A percentile compares a stretch with the other conserved stretches of the same genome.
These are phyloP conservation scores for Botrytis porri DNA, from an alignment of 2,329 filamentous ascomycete species.

Conservation along the genomic window DNA sequence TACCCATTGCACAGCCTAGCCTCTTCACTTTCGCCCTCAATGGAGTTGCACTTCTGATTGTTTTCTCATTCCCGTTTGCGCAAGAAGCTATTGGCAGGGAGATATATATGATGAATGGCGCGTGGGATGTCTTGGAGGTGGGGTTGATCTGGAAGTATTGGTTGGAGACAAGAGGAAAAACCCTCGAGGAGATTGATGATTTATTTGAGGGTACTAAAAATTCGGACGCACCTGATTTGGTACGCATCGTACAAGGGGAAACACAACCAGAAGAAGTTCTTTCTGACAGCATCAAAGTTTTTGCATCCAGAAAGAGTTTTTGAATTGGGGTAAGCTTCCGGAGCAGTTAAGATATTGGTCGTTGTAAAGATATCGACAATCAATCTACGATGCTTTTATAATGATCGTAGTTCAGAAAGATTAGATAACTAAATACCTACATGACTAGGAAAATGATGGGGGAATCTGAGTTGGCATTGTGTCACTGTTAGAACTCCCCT, in stretches of 20 bases:
- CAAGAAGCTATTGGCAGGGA: constrained; percentile 46
- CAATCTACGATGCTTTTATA: too few relatives aligned
- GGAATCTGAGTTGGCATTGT: background rate
- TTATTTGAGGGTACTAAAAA: constrained; percentile 37
- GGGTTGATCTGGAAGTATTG: constrained; percentile 29
- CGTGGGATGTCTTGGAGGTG: constrained; percentile 21
- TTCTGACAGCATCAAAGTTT: background rate
- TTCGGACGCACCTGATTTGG: constrained; percentile 23
- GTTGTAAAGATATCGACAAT: background rate
- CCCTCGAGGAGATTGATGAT: constrained; percentile 40
- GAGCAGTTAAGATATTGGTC: background rate
- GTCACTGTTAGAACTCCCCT: background rate
- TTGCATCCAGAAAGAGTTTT: background rate
- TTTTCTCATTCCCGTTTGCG: constrained; percentile 45
- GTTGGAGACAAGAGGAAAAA: constrained; percentile 41
- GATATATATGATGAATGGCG: constrained; percentile 47
- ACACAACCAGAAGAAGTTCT: background rate
- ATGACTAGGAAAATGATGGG: background rate
- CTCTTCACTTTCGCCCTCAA: constrained; percentile 39
- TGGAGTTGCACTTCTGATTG: constrained; percentile 39
- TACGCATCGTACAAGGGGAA: constrained; percentile 12
- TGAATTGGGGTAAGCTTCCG: background rate
- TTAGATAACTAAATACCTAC: background rate
- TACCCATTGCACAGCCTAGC: constrained; percentile 12
- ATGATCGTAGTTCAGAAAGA: background rate